Evolutionary conservation across 306 rosid species (phyloP).

Genomic region (Lathyrus aphaca): DNA sequence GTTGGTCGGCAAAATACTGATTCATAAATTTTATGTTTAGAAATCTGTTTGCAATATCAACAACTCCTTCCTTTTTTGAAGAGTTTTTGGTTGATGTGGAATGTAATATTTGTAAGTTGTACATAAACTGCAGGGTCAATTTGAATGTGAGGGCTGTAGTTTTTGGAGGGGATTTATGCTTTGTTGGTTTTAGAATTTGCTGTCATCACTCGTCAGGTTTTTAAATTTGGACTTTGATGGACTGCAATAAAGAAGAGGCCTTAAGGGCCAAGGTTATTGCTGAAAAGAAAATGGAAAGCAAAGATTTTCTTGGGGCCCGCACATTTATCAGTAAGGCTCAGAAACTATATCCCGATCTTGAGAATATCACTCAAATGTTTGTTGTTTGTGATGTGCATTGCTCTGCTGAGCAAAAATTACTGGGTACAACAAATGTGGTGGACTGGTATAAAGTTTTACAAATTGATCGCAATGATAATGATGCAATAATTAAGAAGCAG

Average conservation of each 20-base stretch:
- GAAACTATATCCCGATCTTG: conserved; percentile 75
- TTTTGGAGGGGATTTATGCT: conserved; percentile 21
- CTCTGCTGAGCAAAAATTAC: conserved; percentile 61
- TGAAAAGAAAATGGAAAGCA: conserved; percentile 76
- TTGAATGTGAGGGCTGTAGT: conserved; percentile 30
- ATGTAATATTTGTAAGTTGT: conserved; percentile 38
- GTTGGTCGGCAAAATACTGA: conserved; percentile 8
- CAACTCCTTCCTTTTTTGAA: neutral
- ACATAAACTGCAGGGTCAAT: conserved; percentile 44
- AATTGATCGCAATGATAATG: conserved; percentile 71
- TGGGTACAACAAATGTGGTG: conserved; percentile 48
- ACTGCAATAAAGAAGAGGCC: conserved; percentile 95
- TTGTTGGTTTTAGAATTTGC: conserved; percentile 40
- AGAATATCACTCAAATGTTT: conserved; percentile 80
- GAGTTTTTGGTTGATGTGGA: conserved; percentile 11
- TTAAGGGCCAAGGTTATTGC: conserved; percentile 83
- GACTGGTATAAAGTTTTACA: conserved; percentile 91
- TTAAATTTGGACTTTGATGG: conserved; percentile 57
- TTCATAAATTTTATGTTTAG: conserved; percentile 24
- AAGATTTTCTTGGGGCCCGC: conserved; percentile 80
- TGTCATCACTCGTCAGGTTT: conserved; percentile 36
- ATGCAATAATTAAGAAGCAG: conserved; percentile 76
- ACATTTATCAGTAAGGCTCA: conserved; percentile 70
- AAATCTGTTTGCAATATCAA: conserved; percentile 27
- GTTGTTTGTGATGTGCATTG: conserved; percentile 88